Evolutionary conservation across 2,329 filamentous ascomycete species (phyloP).

Genomic region (Pezicula carpinea): DNA sequence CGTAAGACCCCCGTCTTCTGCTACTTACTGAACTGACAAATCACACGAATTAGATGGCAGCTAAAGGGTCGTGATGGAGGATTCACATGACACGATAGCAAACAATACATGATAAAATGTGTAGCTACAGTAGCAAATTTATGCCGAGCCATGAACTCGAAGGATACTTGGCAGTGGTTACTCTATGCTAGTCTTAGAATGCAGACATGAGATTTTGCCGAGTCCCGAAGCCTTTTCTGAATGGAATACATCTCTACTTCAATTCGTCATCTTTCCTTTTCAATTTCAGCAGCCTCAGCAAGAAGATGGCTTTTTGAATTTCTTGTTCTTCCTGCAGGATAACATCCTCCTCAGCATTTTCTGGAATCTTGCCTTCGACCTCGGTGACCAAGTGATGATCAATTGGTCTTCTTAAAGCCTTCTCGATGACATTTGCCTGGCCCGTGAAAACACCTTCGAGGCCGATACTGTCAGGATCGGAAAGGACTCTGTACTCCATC

Average conservation of each 20-base stretch:
- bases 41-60: slow-evolving; percentile 39
- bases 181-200: background rate
- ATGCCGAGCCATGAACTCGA: background rate
- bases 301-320: slow-evolving; percentile 75
- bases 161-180: background rate
- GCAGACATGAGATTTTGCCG: background rate
- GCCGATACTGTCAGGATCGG: slow-evolving; percentile 73
- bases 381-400: slow-evolving; percentile 62
- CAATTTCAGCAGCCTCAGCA: slow-evolving; percentile 71
- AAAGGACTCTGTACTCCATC: slow-evolving; percentile 84
- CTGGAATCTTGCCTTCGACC: slow-evolving; percentile 49
- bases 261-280: slow-evolving; percentile 22
- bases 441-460: slow-evolving; percentile 64
- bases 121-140: slow-evolving; percentile 2
- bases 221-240: background rate
- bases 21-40: background rate
- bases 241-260: background rate
- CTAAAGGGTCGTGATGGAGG: slow-evolving; percentile 39
- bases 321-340: slow-evolving; percentile 83
- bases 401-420: slow-evolving; percentile 70
- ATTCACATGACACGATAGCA: background rate
- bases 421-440: slow-evolving; percentile 66
- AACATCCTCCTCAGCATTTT: slow-evolving; percentile 47
- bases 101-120: background rate
- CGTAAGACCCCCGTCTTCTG: slow-evolving; percentile 44